A percentile compares a stretch with the other conserved stretches of the same genome.
Evolutionary conservation across 805 yeast species (phyloP).

Genomic region (Barnettozyma sp.): DNA sequence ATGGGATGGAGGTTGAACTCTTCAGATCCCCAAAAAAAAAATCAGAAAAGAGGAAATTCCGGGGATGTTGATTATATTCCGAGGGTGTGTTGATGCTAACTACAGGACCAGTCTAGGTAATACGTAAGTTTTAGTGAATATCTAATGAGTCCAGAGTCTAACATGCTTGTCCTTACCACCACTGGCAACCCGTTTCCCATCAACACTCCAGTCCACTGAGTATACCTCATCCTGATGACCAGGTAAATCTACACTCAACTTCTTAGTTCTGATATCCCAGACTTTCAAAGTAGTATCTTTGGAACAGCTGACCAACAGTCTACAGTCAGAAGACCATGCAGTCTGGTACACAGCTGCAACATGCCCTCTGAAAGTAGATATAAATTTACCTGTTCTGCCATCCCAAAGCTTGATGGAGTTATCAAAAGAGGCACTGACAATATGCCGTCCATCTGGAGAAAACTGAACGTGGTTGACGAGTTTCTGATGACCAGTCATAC

Average conservation of each 20-base stretch:
- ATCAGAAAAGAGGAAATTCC: too few relatives aligned
- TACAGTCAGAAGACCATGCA: slow-evolving; percentile 94
- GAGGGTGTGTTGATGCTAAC: neutral
- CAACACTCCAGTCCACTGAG: slow-evolving; percentile 97
- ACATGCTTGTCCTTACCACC: slow-evolving; percentile 97
- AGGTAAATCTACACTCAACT: slow-evolving; percentile 82
- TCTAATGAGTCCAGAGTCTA: slow-evolving; percentile 80
- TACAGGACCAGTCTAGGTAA: too few relatives aligned
- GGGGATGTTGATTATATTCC: too few relatives aligned
- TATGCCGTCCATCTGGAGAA: slow-evolving; percentile 88
- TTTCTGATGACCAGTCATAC: slow-evolving; percentile 98
- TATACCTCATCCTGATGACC: slow-evolving; percentile 95
- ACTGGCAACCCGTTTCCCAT: slow-evolving; percentile 89
- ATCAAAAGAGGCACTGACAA: slow-evolving; percentile 92
- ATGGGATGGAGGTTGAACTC: too few relatives aligned
- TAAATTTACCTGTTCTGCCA: slow-evolving; percentile 83
- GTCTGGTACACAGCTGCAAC: slow-evolving; percentile 97
- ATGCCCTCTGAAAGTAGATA: slow-evolving; percentile 90
- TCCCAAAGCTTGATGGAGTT: slow-evolving; percentile 96
- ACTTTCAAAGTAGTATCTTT: slow-evolving; percentile 94
- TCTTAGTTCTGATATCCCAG: slow-evolving; percentile 88
- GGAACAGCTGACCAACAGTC: slow-evolving; percentile 86
- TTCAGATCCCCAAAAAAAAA: too few relatives aligned
- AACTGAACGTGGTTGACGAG: slow-evolving; percentile 92
- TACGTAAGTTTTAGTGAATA: too few relatives aligned